phyloP scores from a whole-genome alignment of 179 eudicot species.

The Sideroxylon spinosum region DNA sequence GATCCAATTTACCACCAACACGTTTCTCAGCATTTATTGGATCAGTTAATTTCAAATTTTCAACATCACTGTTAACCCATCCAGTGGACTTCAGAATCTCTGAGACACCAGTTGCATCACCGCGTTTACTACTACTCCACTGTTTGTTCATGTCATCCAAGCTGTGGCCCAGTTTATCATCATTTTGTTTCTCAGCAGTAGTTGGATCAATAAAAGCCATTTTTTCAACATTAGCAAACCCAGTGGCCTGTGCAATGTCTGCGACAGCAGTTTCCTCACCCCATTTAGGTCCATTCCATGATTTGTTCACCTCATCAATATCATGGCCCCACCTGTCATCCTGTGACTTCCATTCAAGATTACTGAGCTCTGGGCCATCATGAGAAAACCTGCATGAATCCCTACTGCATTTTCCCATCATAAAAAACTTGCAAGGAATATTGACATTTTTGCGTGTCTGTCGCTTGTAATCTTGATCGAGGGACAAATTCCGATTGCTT shows the following conservation, averaged over 20 bases:
- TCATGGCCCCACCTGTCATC: slow-evolving; percentile 31
- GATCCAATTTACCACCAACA: slow-evolving; percentile 6
- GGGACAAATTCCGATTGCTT: slow-evolving; percentile 19
- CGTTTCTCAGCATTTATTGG: slow-evolving; percentile 7
- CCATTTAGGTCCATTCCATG: slow-evolving; percentile 26
- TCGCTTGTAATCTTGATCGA: slow-evolving; percentile 39
- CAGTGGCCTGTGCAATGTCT: not conserved
- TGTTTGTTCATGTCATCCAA: slow-evolving; percentile 16
- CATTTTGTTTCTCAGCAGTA: slow-evolving; percentile 11
- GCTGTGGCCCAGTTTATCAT: slow-evolving; percentile 11
- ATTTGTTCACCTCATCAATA: slow-evolving; percentile 7
- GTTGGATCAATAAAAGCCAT: not conserved
- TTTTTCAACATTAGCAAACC: slow-evolving; percentile 6
- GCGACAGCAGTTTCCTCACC: slow-evolving; percentile 12
- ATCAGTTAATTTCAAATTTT: not conserved
- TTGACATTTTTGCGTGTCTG: slow-evolving; percentile 34
- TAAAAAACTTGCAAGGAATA: slow-evolving; percentile 58
- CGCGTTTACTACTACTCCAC: slow-evolving; percentile 31
- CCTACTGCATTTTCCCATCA: slow-evolving; percentile 64
- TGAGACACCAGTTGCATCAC: slow-evolving; percentile 20
- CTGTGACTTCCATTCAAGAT: slow-evolving; percentile 23
- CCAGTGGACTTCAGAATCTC: slow-evolving; percentile 15
- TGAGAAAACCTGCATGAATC: slow-evolving; percentile 67
- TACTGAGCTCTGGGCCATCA: slow-evolving; percentile 29
- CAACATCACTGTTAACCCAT: slow-evolving; percentile 20